A percentile compares a stretch with the other conserved stretches of the same genome.
Evolutionary conservation across 495 filamentous ascomycete species (phyloP).

Genomic region (Podospora conica): DNA sequence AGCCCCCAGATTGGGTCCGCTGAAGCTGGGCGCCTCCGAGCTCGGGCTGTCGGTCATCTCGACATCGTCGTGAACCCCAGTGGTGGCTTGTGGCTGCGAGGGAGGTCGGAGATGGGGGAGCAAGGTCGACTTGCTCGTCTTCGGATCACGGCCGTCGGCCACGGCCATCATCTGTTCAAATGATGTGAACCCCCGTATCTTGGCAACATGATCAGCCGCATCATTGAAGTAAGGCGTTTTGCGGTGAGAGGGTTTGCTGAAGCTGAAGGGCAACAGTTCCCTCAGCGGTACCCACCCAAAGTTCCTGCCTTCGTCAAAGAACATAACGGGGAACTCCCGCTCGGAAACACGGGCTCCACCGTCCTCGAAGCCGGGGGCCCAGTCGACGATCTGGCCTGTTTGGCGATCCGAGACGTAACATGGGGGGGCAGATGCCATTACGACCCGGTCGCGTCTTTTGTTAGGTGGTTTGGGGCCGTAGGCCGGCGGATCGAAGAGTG

Average conservation of each 20-base stretch:
- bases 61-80: too few species aligned
- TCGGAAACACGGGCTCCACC: conserved; percentile 27
- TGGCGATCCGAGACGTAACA: conserved; percentile 30
- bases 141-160: background rate
- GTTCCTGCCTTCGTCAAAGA: conserved; percentile 31
- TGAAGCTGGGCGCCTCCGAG: too few species aligned
- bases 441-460: background rate
- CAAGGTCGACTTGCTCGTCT: background rate
- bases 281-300: background rate
- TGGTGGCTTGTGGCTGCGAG: background rate
- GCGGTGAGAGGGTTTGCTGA: background rate
- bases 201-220: background rate
- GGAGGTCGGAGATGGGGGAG: background rate
- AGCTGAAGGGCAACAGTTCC: background rate
- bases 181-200: background rate
- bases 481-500: background rate
- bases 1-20: too few species aligned
- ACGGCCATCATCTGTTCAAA: background rate
- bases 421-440: conserved; percentile 17
- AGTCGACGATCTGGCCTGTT: conserved; percentile 27
- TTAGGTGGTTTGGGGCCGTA: background rate
- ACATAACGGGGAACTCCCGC: conserved; percentile 40
- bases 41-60: too few species aligned
- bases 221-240: background rate
- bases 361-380: conserved; percentile 36